Evolutionary conservation across 306 rosid genomes (phyloP).

Genomic region (Quercus berberidifolia): DNA sequence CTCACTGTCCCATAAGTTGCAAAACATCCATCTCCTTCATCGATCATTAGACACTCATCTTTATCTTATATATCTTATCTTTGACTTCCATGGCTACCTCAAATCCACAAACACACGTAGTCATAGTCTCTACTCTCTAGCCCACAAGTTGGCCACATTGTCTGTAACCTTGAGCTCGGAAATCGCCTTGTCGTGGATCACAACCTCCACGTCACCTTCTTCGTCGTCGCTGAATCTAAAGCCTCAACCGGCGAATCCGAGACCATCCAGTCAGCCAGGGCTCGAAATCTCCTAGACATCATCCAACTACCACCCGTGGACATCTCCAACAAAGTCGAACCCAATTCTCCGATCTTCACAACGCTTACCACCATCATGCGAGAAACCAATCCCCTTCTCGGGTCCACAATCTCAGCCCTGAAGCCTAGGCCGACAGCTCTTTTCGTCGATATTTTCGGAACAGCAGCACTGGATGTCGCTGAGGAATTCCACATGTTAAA

Average conservation of each 20-base stretch:
- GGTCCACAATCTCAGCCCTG: background rate
- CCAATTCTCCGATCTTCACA: background rate
- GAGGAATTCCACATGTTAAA: background rate
- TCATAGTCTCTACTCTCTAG: background rate
- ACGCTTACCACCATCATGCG: background rate
- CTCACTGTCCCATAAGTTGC: too few relatives aligned
- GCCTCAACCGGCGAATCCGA: background rate
- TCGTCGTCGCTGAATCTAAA: background rate
- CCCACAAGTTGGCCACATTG: background rate
- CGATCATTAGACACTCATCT: too few relatives aligned
- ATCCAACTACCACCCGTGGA: background rate
- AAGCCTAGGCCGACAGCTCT: background rate
- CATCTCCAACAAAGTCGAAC: background rate
- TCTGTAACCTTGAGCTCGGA: background rate
- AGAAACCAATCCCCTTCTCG: background rate
- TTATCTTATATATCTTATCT: background rate
- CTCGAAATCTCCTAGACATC: background rate
- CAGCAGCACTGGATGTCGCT: background rate
- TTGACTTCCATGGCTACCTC: background rate
- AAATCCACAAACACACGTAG: background rate
- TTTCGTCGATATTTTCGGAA: background rate
- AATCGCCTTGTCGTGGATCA: background rate
- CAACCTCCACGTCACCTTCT: background rate
- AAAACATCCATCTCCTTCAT: too few relatives aligned
- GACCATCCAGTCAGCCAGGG: background rate